Evolutionary conservation across 257 asterid species (phyloP), one percentile per base, ranked within the genome.

Genomic region (Salvia miltiorrhiza): DNA sequence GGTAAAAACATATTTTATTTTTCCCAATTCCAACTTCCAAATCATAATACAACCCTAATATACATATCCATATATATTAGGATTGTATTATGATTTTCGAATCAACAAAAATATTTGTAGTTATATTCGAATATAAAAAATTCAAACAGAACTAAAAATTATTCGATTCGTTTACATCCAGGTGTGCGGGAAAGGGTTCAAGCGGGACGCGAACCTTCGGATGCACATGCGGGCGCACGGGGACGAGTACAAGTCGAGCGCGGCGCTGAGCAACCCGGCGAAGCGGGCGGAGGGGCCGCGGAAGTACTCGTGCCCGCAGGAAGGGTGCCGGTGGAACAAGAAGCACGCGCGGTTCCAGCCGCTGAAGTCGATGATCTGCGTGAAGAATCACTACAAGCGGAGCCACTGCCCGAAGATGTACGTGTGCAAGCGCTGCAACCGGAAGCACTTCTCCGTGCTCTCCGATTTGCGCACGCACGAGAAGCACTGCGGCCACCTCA

Each of bases 191-290:
- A 90, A 90, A 66, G 97, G 97, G 52, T 90, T 90, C 74, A 90
- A 90, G 75, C 82, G 97, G 7, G 97, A 90, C 78, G 97, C 97
- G 0, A 90, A 90, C 69, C 78, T 90, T 35, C 73, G 97, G 47
- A 88, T 90, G 97, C 97, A 90, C 71, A 90, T 90, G 97, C 73
- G 97, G 69, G 97, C 97, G 13, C 97, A 90, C 70, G 97, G 97
- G 33, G 94, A 90, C 28, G 86, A 83, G 76, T 88, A 83, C 79
- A 90, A 90, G 71, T 81, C 97, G 52, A 82, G 69, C 60, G 92
- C 88, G 0, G 92, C 95, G 14, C 80, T 90, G n/a, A 82, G 80
- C 63, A 85, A 86, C 67, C 96, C 95, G 0, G 28, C 44, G 65
- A 84, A 84, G 67, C 10, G 0, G 13, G 9, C 0, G 67, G 14